Conservation (phyloP, 2,329 filamentous ascomycete genomes). For the Stylonectria norvegica region DNA sequence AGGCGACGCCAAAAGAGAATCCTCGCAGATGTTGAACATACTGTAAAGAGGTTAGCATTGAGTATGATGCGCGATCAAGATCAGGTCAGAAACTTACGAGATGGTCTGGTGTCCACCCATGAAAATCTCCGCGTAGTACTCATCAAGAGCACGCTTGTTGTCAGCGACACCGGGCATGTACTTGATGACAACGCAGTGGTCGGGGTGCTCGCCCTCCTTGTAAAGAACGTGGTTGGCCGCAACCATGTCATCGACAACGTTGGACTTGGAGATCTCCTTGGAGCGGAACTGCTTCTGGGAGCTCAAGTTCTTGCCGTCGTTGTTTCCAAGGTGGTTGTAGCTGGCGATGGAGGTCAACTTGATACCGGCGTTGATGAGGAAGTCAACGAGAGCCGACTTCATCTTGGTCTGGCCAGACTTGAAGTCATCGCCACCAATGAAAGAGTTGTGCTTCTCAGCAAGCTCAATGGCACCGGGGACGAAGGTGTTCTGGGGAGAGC, state of each 20-base stretch:
- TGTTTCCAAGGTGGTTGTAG: conserved; percentile 99
- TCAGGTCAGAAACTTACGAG: conserved; percentile 51
- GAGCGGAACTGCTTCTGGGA: conserved; percentile 98
- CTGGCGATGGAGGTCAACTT: conserved; percentile 97
- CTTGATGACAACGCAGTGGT: conserved; percentile 99
- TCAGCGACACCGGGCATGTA: conserved; percentile 99
- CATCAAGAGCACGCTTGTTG: conserved; percentile 97
- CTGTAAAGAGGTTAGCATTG: conserved; percentile 42
- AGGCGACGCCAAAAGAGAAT: conserved; percentile 91
- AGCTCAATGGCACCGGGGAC: conserved; percentile 89
- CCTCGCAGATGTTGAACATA: conserved; percentile 98
- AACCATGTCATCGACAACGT: conserved; percentile 99
- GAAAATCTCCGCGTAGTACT: conserved; percentile 99
- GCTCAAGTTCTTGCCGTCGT: conserved; percentile 97
- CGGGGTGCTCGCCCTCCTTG: conserved; percentile 86
- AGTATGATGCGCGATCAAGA: neutral
- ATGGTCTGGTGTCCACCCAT: conserved; percentile 98
- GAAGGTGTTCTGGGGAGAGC: conserved; percentile 98
- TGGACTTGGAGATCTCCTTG: conserved; percentile 99
- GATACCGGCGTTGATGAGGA: conserved; percentile 97
- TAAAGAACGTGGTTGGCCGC: conserved; percentile 91
- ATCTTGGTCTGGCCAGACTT: conserved; percentile 99
- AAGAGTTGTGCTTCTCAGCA: conserved; percentile 80
- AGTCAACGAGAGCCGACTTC: conserved; percentile 98
- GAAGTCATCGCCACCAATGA: conserved; percentile 98